Evolutionary conservation across 306 rosid genomes (phyloP).

Genomic region (Citrullus mucosospermus): DNA sequence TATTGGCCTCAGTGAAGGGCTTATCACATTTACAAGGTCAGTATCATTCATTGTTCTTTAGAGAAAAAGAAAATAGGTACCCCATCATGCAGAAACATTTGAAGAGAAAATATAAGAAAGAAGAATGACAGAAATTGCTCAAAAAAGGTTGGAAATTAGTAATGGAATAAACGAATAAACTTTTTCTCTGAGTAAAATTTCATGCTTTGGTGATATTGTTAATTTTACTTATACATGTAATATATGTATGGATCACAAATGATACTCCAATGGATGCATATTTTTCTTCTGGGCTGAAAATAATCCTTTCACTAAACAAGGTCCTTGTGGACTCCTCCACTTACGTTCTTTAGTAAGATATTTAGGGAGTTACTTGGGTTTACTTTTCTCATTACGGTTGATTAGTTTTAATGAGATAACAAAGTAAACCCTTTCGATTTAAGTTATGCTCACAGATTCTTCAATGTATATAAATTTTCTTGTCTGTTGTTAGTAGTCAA

Average conservation of each 20-base stretch:
- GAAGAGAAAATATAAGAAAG: neutral
- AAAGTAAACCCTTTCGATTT: neutral
- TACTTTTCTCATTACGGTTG: neutral
- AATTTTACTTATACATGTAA: no score
- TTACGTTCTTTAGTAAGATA: neutral
- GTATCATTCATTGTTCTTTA: neutral
- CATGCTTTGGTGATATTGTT: no score
- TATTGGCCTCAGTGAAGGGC: conserved; percentile 95
- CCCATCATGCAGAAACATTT: neutral
- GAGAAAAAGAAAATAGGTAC: neutral
- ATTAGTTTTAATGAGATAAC: neutral
- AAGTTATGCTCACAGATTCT: neutral
- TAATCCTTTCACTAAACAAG: neutral
- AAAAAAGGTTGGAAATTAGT: neutral
- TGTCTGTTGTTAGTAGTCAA: neutral
- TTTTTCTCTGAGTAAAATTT: neutral
- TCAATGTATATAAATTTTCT: neutral
- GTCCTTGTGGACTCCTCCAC: neutral
- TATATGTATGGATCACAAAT: neutral
- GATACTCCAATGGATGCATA: neutral
- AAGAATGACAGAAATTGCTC: neutral
- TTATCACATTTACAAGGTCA: conserved; percentile 88
- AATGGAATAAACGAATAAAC: neutral
- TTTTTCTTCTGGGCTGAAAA: neutral
- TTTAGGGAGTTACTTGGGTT: neutral